Base-by-base conservation (phyloP, 768 basidiomycete genomes). In the Lactarius evosmus region DNA sequence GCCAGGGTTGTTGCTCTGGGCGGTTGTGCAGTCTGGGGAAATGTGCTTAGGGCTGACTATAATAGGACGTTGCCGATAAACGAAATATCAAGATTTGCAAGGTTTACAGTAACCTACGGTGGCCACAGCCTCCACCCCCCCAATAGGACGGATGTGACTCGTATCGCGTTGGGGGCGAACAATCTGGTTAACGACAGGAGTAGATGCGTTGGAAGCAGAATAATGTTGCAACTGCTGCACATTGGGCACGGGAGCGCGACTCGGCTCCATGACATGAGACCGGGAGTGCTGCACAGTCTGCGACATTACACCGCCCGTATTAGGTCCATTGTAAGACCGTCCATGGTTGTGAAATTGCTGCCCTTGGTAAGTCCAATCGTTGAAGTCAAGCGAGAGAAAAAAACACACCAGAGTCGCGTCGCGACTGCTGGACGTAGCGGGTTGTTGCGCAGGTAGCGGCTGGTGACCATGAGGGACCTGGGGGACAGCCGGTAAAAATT, bases 81-180 rank as follows among this genome's bases (percentile, higher is more conserved):
- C 38, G 34, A 36, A 40, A 25, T 17, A 16, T 16, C 27, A 14
- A 55, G 19, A 25, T 5, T 36, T 49, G 53, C 32, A 25, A 19
- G 29, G 22, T 17, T 30, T 38, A 53, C 40, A n/a, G 33, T 22
- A n/a, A 56, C 63, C 50, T 53, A 64, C 63, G 1, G 58, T 25
- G n/a, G 53, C 11, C 14, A 33, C 16, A 9, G 22, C 30, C 19
- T 53, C 53, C 0, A 25, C 34, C 34, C 58, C 36, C 33, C 53
- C 58, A 38, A 17, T 38, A 8, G 51, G 5, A 32, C 41, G 38
- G 22, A 40, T 19, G 17, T 8, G 53, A 17, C 40, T 49, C 8
- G 27, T 22, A 25, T 38, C n/a, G 22, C 17, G 53, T 11, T 53
- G 40, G 12, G 12, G 29, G 50, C 60, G 50, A n/a, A 14, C 25